phyloP scores from a whole-genome alignment of 805 yeast genomes.

The Candida taoyuanica region DNA sequence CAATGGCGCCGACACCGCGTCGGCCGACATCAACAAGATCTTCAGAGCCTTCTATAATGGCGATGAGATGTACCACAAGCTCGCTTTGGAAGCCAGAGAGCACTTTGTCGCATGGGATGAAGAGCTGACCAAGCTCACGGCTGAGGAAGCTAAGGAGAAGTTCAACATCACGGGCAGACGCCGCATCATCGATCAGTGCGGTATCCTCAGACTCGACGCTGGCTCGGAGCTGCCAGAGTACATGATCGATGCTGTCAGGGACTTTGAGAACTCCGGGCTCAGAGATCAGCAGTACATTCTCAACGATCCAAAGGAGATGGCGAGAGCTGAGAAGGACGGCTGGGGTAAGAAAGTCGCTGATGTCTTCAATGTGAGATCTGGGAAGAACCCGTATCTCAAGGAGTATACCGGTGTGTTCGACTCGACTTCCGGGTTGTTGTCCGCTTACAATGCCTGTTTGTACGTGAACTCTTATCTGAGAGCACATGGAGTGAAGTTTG shows the following conservation, averaged over 20 bases:
- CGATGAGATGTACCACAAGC: constrained; percentile 30
- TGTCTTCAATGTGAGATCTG: constrained; percentile 17
- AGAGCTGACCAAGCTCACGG: constrained; percentile 4
- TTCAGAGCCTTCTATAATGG: constrained; percentile 36
- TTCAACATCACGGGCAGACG: constrained; percentile 13
- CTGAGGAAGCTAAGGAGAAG: constrained; percentile 12
- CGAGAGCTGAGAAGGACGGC: constrained; percentile 31
- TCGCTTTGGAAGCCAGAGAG: constrained; percentile 21
- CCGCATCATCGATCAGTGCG: constrained; percentile 16
- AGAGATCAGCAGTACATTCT: constrained; percentile 23
- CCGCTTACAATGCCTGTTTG: constrained; percentile 32
- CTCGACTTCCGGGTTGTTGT: constrained; percentile 31
- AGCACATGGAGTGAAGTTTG: constrained; percentile 32
- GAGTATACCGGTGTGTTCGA: constrained; percentile 25
- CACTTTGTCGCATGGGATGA: constrained; percentile 16
- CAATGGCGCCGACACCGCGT: constrained; percentile 38
- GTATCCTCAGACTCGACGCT: constrained; percentile 12
- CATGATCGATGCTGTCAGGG: constrained; percentile 8
- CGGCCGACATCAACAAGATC: constrained; percentile 37
- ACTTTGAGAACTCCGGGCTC: constrained; percentile 12
- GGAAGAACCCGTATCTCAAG: constrained; percentile 11
- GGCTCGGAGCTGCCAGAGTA: constrained; percentile 7
- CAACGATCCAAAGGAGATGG: constrained; percentile 26
- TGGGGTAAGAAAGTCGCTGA: constrained; percentile 23
- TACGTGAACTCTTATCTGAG: constrained; percentile 28